phyloP scores from a whole-genome alignment of 352 stramenopile genomes.

The Pythium utonaiense region DNA sequence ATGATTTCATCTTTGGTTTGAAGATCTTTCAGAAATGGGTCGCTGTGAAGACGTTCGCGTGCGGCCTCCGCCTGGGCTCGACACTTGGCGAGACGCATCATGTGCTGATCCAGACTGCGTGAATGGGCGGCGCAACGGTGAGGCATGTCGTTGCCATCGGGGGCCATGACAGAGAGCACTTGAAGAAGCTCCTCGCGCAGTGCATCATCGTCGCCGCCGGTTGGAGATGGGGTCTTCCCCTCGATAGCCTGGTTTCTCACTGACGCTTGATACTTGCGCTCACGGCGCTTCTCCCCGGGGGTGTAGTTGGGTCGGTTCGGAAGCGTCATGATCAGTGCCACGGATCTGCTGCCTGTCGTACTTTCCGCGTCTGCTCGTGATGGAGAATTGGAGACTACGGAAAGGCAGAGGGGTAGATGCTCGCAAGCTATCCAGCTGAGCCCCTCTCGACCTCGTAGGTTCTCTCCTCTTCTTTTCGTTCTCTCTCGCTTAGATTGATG shows the following conservation, averaged over 20 bases:
- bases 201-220: constrained; percentile 8
- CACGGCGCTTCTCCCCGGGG: constrained; percentile 37
- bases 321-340: constrained; percentile 41
- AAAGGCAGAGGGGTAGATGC: not conserved
- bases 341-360: not conserved
- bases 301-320: constrained; percentile 55
- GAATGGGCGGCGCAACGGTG: not conserved
- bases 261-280: constrained; percentile 26
- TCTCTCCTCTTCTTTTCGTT: not conserved
- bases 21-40: constrained; percentile 13
- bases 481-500: constrained; percentile 13
- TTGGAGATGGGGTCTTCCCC: not conserved
- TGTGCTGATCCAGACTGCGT: constrained; percentile 12
- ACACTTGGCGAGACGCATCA: constrained; percentile 11
- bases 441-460: constrained; percentile 4
- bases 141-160: not conserved
- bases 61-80: constrained; percentile 9
- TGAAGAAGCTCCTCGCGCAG: constrained; percentile 22
- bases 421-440: too few species aligned
- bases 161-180: constrained; percentile 19
- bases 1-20: constrained; percentile 15
- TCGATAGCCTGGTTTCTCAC: not conserved
- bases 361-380: constrained; percentile 9
- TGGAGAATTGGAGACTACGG: constrained; percentile 19
- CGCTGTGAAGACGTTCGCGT: constrained; percentile 7